A percentile compares a stretch with the other conserved stretches of the same genome.
phyloP scores from a whole-genome alignment of 1,284 basidiomycete genomes.

The Athelia psychrophila region DNA sequence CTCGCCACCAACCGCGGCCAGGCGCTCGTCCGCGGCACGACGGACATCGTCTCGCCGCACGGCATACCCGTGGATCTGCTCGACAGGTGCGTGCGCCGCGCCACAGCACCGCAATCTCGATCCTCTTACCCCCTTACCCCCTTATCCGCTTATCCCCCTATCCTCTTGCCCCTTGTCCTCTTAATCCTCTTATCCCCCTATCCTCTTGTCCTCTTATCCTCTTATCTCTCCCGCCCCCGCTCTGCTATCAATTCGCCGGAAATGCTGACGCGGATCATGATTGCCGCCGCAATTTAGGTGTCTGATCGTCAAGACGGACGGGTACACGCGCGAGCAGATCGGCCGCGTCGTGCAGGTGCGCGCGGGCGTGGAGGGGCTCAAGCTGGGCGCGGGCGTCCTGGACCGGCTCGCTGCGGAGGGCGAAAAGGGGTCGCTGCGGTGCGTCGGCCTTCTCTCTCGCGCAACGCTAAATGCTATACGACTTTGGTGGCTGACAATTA shows the following conservation, averaged over 20 bases:
- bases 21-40: slow-evolving; percentile 88
- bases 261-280: not conserved
- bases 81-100: slow-evolving; percentile 60
- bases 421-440: slow-evolving; percentile 83
- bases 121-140: not conserved
- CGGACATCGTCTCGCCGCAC: slow-evolving; percentile 89
- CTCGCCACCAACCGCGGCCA: slow-evolving; percentile 96
- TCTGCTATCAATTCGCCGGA: not conserved
- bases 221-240: not conserved
- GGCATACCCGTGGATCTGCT: slow-evolving; percentile 93
- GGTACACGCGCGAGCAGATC: slow-evolving; percentile 85
- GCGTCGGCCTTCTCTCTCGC: slow-evolving; percentile 23
- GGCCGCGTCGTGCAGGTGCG: slow-evolving; percentile 86
- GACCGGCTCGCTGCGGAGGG: slow-evolving; percentile 85
- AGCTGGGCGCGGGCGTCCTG: slow-evolving; percentile 74
- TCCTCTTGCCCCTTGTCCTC: not conserved
- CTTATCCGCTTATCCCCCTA: slow-evolving; percentile 2
- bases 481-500: slow-evolving; percentile 2
- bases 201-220: not conserved
- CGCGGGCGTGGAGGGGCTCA: slow-evolving; percentile 84
- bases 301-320: slow-evolving; percentile 93
- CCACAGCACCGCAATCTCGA: not conserved
- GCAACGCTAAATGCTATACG: too few relatives aligned
- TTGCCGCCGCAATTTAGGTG: slow-evolving; percentile 47
- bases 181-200: not conserved